Conservation (phyloP, 139 green algal species). For the Chlamydomonas sp. region DNA sequence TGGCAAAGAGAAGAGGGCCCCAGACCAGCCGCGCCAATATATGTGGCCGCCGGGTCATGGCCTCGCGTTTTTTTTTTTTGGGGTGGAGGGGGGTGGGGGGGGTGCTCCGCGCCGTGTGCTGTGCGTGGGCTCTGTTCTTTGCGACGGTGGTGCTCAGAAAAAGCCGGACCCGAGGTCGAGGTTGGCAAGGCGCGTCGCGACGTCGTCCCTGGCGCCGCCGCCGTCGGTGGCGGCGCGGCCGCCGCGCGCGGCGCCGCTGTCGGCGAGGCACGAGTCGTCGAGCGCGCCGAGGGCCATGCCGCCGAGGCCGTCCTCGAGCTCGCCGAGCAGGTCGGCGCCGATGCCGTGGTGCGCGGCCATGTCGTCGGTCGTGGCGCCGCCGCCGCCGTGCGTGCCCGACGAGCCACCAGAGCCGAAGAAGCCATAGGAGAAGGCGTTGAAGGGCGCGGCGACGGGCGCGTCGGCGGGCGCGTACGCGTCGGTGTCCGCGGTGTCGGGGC, state of each 20-base stretch:
- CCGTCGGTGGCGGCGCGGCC: neutral
- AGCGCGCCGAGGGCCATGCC: neutral
- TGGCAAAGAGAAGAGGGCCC: too few relatives aligned
- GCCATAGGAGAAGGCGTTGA: conserved; percentile 39
- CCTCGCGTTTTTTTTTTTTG: too few relatives aligned
- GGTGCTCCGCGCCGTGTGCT: too few relatives aligned
- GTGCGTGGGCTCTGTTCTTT: too few relatives aligned
- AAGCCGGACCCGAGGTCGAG: conserved; percentile 34
- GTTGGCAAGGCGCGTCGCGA: conserved; percentile 31
- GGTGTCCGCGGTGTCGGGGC: neutral
- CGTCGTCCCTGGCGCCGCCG: conserved; percentile 19
- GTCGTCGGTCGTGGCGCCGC: neutral
- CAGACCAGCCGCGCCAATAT: too few relatives aligned
- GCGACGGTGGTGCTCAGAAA: too few relatives aligned
- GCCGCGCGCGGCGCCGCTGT: neutral
- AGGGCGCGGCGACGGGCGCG: neutral
- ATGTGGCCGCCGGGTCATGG: too few relatives aligned
- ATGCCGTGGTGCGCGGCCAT: neutral
- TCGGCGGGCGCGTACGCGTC: neutral
- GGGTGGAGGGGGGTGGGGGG: too few relatives aligned
- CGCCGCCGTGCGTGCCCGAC: neutral
- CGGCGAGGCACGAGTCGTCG: neutral
- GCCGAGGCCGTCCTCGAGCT: conserved; percentile 6
- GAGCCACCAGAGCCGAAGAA: conserved; percentile 30
- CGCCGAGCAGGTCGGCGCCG: conserved; percentile 21